Percentiles rank a stretch among this genome's conserved stretches.
Conservation (phyloP, 805 yeast species). For the Pichia rugopelliculosa region DNA sequence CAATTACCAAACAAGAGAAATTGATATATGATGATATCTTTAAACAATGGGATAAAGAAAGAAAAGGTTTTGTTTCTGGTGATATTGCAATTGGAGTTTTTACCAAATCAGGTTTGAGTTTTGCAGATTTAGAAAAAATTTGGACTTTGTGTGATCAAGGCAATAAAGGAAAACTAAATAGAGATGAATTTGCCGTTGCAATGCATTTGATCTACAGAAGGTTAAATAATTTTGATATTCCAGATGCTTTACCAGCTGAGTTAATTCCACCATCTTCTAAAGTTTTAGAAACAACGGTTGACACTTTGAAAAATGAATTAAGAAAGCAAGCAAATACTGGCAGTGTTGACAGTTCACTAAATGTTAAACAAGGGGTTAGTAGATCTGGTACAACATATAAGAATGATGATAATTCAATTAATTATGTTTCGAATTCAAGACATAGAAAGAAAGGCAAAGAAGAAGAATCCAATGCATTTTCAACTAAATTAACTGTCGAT, state of each 20-base stretch:
- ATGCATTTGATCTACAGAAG: slow-evolving; percentile 94
- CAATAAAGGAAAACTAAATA: slow-evolving; percentile 74
- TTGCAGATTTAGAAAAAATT: slow-evolving; percentile 79
- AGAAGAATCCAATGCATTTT: slow-evolving; percentile 13
- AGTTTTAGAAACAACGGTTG: slow-evolving; percentile 62
- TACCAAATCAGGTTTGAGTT: slow-evolving; percentile 81
- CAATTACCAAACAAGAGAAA: slow-evolving; percentile 84
- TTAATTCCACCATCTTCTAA: slow-evolving; percentile 81
- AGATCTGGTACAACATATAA: slow-evolving; percentile 55
- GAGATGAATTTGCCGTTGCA: slow-evolving; percentile 91
- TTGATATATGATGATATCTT: slow-evolving; percentile 80
- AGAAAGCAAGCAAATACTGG: slow-evolving; percentile 30
- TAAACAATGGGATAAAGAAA: slow-evolving; percentile 71
- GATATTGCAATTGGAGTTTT: slow-evolving; percentile 78
- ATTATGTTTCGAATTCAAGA: slow-evolving; percentile 54
- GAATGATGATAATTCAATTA: slow-evolving; percentile 63
- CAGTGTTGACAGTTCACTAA: slow-evolving; percentile 19
- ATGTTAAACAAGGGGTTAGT: slow-evolving; percentile 22
- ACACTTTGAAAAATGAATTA: slow-evolving; percentile 61
- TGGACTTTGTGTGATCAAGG: slow-evolving; percentile 86
- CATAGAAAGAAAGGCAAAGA: slow-evolving; percentile 36
- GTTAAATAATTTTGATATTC: slow-evolving; percentile 82
- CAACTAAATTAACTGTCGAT: slow-evolving; percentile 37
- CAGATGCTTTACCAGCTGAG: slow-evolving; percentile 77
- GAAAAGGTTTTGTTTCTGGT: slow-evolving; percentile 68